These are phyloP conservation scores for Neofusicoccum parvum DNA, from an alignment of 2,329 filamentous ascomycete genomes.

Conservation along the genomic window DNA sequence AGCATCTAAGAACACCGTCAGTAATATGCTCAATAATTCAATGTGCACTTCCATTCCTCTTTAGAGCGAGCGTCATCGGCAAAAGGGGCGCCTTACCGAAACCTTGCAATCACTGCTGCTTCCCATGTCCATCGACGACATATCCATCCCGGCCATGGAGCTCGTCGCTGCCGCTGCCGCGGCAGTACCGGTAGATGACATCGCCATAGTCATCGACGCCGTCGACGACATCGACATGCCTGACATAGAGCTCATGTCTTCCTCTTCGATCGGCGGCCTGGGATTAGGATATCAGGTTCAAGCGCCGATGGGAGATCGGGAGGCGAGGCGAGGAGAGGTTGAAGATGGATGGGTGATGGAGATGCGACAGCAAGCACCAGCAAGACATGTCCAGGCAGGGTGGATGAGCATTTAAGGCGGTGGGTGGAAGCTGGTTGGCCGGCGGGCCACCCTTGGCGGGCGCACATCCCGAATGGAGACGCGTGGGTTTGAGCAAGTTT, in stretches of 20 bases:
- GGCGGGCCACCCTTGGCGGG: slow-evolving; percentile 2
- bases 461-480: slow-evolving; percentile 8
- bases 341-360: neutral
- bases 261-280: neutral
- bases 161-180: neutral
- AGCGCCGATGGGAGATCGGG: neutral
- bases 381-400: neutral
- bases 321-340: neutral
- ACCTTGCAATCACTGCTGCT: slow-evolving; percentile 39
- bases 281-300: neutral
- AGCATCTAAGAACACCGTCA: slow-evolving; percentile 61
- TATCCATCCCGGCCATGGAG: slow-evolving; percentile 20
- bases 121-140: slow-evolving; percentile 25
- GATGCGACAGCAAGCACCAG: neutral
- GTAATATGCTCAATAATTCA: neutral
- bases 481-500: slow-evolving; percentile 17
- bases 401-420: neutral
- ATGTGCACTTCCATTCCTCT: neutral
- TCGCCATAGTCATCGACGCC: slow-evolving; percentile 19
- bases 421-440: neutral
- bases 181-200: slow-evolving; percentile 8
- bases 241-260: slow-evolving; percentile 19
- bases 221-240: slow-evolving; percentile 17
- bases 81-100: slow-evolving; percentile 33
- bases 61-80: too few relatives aligned